Evolutionary conservation across 441 rosid species (phyloP), one percentile per base, ranked within the genome.

Genomic region (Pelargonium australe): DNA sequence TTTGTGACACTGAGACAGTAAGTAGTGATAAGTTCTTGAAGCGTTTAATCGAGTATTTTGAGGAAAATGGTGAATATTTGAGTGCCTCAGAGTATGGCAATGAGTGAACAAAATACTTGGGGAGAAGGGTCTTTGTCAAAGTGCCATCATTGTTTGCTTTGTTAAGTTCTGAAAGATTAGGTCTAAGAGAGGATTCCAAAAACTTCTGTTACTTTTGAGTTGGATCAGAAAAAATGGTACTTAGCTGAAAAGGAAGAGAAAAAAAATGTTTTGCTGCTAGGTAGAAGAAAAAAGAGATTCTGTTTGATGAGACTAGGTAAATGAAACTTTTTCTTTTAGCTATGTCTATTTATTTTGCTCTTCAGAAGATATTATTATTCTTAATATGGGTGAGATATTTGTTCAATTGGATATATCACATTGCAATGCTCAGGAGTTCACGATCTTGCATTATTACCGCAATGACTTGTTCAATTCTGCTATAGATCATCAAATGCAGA

Each of bases 1-100:
- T 95, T 62, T 95, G 99, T 28, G 97, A 92, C 78, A 86, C 95
- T 0, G 97, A 95, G 78, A 92, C 99, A 6, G 90, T 92, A 69
- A 86, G 74, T 34, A 76, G 85, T 14, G 87, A 92, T 76, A 80
- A 78, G 11, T 95, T 95, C 81, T 84, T 95, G 17, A 92, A 86
- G 80, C 89, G 89, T 62, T 76, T 95, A 73, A 70, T 90, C 0
- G 98, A 90, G 69, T 87, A 92, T 74, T 95, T 92, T 79, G 93
- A 95, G 70, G 98, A 90, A 80, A 89, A 90, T 69, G 98, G 91
- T 0, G 98, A 95, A 77, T 95, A 95, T 85, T 84, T 85, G 65
- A 92, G 97, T 74, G 98, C 91, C 73, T 89, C 97, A 9, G 98
- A 89, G 72, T 87, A 89, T 73, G 71, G 76, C 76, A 80, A 78